These are phyloP conservation scores for Primulina tabacum DNA, from an alignment of 257 asterid species.

Conservation along the genomic window DNA sequence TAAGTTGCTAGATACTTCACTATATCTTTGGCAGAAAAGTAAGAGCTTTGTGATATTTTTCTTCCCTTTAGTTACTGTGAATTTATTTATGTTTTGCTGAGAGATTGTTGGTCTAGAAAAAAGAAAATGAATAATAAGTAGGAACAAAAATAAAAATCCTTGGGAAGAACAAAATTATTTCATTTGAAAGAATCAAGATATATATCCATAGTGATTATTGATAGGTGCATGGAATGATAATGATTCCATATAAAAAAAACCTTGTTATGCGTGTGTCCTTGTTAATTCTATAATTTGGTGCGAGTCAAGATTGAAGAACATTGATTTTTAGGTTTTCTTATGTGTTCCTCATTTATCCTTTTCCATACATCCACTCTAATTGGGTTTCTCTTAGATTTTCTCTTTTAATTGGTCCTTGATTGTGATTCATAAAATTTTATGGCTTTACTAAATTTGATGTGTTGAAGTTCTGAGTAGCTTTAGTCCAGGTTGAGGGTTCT, in stretches of 20 bases:
- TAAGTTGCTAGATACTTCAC: neutral
- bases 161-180: neutral
- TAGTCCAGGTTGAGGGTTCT: neutral
- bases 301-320: neutral
- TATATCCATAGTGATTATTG: neutral
- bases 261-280: neutral
- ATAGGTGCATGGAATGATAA: neutral
- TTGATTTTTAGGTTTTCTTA: neutral
- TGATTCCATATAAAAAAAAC: neutral
- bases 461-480: neutral
- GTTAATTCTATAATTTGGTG: too few species aligned
- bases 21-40: slow-evolving; percentile 3
- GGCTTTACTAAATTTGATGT: too few species aligned
- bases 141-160: neutral
- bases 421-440: neutral
- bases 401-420: neutral
- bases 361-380: neutral
- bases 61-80: neutral
- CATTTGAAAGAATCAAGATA: neutral
- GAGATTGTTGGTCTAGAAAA: slow-evolving; percentile 11
- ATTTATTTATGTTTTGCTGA: neutral
- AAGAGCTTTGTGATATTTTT: neutral
- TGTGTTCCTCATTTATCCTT: neutral
- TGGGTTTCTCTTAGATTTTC: neutral
- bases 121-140: neutral